These are phyloP conservation scores for Lyophyllum atratum DNA, from an alignment of 768 basidiomycete species.

Conservation along the genomic window DNA sequence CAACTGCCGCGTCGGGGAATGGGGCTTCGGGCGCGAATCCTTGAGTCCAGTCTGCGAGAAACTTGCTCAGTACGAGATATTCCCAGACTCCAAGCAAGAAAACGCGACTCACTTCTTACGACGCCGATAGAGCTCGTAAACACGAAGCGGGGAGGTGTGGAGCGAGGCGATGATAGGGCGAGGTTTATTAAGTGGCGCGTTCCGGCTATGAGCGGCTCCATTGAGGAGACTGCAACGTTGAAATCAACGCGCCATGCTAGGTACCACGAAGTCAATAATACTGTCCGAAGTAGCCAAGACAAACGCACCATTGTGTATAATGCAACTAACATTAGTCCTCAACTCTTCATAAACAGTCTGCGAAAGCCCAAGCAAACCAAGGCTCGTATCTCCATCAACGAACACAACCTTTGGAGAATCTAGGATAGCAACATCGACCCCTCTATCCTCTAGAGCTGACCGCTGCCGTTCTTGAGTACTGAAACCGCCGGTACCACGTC, in stretches of 20 bases:
- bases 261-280: neutral
- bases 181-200: conserved; percentile 36
- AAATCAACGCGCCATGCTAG: conserved; percentile 40
- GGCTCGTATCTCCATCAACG: conserved; percentile 21
- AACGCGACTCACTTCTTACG: conserved; percentile 25
- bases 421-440: conserved; percentile 19
- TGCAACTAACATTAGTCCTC: conserved; percentile 19
- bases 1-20: conserved; percentile 23
- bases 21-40: conserved; percentile 24
- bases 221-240: conserved; percentile 28
- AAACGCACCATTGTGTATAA: conserved; percentile 33
- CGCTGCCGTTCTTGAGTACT: conserved; percentile 20
- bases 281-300: neutral
- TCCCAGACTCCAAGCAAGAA: neutral
- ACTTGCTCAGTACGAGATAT: neutral
- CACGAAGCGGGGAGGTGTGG: conserved; percentile 27
- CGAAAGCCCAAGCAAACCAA: conserved; percentile 7
- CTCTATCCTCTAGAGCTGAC: conserved; percentile 22
- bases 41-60: conserved; percentile 12
- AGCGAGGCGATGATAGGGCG: conserved; percentile 25
- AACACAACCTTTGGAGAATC: conserved; percentile 25
- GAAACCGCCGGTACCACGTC: conserved; percentile 10
- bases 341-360: conserved; percentile 9
- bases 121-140: conserved; percentile 35
- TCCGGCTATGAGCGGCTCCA: conserved; percentile 30